Evolutionary conservation across 306 rosid species (phyloP).

Genomic region (Trifolium subterraneum): DNA sequence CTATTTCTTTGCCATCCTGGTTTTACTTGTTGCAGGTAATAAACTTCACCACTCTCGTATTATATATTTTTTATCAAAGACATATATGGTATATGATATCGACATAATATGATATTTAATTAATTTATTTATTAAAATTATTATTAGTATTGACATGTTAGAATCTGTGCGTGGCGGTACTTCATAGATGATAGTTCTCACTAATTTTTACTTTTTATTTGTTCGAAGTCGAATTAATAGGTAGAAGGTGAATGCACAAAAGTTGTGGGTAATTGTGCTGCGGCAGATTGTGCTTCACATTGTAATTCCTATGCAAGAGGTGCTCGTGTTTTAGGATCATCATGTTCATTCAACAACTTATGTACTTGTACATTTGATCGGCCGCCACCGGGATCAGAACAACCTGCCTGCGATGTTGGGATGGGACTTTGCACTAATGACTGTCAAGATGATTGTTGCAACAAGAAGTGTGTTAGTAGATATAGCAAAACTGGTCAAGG

Average conservation of each 20-base stretch:
- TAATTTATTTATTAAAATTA: no score
- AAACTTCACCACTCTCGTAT: no score
- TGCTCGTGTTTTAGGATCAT: not conserved
- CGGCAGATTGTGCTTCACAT: no score
- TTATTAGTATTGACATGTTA: no score
- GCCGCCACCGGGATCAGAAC: not conserved
- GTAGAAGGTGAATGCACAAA: constrained; percentile 5
- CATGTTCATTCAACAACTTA: not conserved
- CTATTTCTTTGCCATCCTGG: not conserved
- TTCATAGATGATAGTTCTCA: no score
- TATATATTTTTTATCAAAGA: no score
- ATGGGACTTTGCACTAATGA: not conserved
- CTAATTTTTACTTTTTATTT: no score
- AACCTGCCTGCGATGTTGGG: not conserved
- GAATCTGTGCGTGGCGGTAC: no score
- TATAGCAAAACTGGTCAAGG: not conserved
- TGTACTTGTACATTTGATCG: not conserved
- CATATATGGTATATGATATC: no score
- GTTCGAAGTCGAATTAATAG: not conserved
- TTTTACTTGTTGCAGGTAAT: not conserved
- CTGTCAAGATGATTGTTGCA: not conserved
- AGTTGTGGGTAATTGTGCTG: not conserved
- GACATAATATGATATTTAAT: no score
- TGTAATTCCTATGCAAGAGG: not conserved
- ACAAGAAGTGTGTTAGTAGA: not conserved